Evolutionary conservation across 163 green algal genomes (phyloP).

Genomic region (Scenedesmus sp.): DNA sequence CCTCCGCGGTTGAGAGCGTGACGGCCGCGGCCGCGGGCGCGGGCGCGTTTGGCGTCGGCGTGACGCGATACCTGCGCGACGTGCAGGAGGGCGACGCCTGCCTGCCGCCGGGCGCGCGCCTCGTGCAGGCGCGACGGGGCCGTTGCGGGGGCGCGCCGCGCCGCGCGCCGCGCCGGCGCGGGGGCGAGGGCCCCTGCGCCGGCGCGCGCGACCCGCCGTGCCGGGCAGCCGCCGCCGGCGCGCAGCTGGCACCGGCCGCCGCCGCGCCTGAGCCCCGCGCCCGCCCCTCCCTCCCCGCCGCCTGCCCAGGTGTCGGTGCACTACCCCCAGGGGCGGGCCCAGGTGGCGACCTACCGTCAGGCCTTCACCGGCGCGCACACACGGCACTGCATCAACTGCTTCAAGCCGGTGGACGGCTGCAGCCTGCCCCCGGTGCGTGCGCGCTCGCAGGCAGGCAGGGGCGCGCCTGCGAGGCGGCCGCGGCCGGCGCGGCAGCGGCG

Average conservation of each 20-base stretch:
- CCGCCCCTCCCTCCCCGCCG: not conserved
- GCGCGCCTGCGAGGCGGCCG: too few species aligned
- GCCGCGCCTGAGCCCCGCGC: too few species aligned
- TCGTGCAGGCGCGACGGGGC: slow-evolving; percentile 8
- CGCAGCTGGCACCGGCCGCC: too few species aligned
- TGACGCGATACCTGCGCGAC: slow-evolving; percentile 54
- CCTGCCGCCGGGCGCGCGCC: slow-evolving; percentile 42
- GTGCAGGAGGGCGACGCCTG: slow-evolving; percentile 24
- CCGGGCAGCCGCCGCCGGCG: too few species aligned
- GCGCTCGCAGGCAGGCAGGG: too few species aligned
- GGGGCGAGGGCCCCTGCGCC: too few species aligned
- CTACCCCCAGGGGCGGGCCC: slow-evolving; percentile 26
- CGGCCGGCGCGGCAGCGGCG: not conserved
- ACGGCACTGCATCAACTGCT: slow-evolving; percentile 78
- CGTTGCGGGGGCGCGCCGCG: too few species aligned
- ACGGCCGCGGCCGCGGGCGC: slow-evolving; percentile 53
- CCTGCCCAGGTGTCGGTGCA: slow-evolving; percentile 27
- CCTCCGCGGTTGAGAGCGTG: slow-evolving; percentile 54
- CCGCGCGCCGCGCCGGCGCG: too few species aligned
- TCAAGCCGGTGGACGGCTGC: slow-evolving; percentile 59
- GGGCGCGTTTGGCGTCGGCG: slow-evolving; percentile 61
- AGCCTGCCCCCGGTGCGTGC: too few species aligned
- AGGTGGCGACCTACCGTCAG: slow-evolving; percentile 56
- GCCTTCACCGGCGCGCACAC: slow-evolving; percentile 51
- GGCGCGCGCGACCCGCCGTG: too few species aligned